Evolutionary conservation across 2,329 filamentous ascomycete species (phyloP), one percentile per base, ranked within the genome.

Genomic region (Metarhizium anisopliae): DNA sequence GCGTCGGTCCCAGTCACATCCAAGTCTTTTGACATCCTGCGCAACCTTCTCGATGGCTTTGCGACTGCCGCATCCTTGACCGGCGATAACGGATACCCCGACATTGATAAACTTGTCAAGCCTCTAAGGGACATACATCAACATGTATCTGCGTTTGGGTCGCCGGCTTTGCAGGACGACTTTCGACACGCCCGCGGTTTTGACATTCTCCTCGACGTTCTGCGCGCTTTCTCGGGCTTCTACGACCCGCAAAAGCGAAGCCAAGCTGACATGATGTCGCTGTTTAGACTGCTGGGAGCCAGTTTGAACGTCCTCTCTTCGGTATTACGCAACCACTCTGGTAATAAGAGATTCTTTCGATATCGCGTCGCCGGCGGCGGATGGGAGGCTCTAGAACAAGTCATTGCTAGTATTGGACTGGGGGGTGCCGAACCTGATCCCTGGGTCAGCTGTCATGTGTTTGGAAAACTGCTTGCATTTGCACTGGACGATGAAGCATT

Each of bases 321-420:
- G 51, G 84, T 85, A 14, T 80, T 99, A 61, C 82, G 84, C 54
- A 84, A 84, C 50, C 91, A 97, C 69, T 79, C 86, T 50, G 93
- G 92, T 20, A 99, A 97, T 71, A 82, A 86, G 65, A 83, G 89
- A 62, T 96, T 93, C 74, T 97, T 97, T 68, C 82, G 84, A 57
- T 85, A 84, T 61, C 80, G 84, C 61, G 83, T 95, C 35, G 82
- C 89, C 57, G 85, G 83, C 25, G 88, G 86, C 56, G 91, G 93
- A 3, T 95, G 90, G 86, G 79, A 84, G 60, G 82, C 84, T 7
- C 69, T 96, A 55, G 86, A 94, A 65, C 82, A 89, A 66, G 82
- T 82, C 6, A 80, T 92, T 72, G 82, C 81, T 59, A 84, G 83
- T 68, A 84, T 85, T 68, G 82, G 87, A 38, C 72, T 84, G 54